These are phyloP conservation scores for Yueomyces sp. DNA, from an alignment of 1,139 yeast species.

Conservation along the genomic window DNA sequence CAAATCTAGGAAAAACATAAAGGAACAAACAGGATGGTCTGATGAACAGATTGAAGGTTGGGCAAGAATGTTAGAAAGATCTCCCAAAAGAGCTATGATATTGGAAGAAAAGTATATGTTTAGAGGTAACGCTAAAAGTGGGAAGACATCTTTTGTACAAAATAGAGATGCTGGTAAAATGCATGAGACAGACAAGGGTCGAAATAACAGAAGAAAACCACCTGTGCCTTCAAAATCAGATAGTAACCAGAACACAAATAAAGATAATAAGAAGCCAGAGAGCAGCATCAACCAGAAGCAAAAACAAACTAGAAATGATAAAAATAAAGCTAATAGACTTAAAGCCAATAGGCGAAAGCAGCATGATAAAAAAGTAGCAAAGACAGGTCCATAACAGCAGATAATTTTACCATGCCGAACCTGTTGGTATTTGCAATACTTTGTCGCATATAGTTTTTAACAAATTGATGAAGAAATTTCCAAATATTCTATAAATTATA, in stretches of 20 bases:
- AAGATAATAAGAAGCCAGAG: constrained; percentile 10
- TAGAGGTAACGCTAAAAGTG: constrained; percentile 26
- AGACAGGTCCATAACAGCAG: constrained; percentile 8
- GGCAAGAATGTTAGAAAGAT: constrained; percentile 61
- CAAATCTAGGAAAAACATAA: constrained; percentile 39
- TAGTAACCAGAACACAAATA: constrained; percentile 6
- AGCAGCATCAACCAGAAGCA: constrained; percentile 17
- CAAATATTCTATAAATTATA: no score
- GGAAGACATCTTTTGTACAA: constrained; percentile 19
- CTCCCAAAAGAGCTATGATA: constrained; percentile 46
- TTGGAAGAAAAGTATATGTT: constrained; percentile 53
- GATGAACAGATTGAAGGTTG: constrained; percentile 93
- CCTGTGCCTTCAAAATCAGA: background rate
- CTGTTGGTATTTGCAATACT: no score
- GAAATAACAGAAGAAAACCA: background rate
- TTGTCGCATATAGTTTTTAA: no score
- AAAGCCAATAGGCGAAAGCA: constrained; percentile 56
- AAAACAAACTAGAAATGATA: constrained; percentile 36
- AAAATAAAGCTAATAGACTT: constrained; percentile 42
- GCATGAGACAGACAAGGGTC: background rate
- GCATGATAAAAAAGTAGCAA: constrained; percentile 42
- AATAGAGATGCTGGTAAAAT: constrained; percentile 8
- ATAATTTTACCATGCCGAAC: background rate
- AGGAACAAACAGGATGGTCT: constrained; percentile 49
- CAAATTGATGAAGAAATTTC: no score